Percentiles rank a stretch among this genome's conserved stretches.
These are phyloP conservation scores for Aegilops speltoides DNA, from an alignment of 176 grass and related monocot species.

Conservation along the genomic window DNA sequence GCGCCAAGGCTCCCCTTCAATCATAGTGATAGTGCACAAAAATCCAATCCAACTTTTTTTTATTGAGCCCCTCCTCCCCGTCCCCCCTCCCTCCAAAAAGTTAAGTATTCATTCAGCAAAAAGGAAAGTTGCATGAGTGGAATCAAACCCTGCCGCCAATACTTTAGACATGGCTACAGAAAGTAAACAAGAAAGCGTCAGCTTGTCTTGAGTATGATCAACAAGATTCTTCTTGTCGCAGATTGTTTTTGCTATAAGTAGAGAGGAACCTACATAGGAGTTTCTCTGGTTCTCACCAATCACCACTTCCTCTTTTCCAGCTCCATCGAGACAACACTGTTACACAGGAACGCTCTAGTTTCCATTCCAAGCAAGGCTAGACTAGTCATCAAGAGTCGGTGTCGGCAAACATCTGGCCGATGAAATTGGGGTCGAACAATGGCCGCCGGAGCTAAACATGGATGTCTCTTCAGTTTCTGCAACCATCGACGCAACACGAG, in stretches of 20 bases:
- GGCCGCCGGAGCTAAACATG: constrained; percentile 9
- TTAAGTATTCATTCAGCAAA: neutral
- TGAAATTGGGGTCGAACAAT: neutral
- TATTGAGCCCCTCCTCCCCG: neutral
- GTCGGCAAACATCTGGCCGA: neutral
- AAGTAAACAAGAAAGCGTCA: neutral
- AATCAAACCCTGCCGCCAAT: constrained; percentile 3
- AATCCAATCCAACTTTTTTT: neutral
- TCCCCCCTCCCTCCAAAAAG: neutral
- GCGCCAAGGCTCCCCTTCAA: too few relatives aligned
- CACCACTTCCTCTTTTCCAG: neutral
- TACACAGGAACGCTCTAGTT: neutral
- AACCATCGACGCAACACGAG: neutral
- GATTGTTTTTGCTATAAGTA: constrained; percentile 20
- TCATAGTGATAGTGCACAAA: too few relatives aligned
- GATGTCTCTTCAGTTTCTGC: constrained; percentile 4
- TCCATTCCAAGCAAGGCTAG: neutral
- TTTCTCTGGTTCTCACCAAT: neutral
- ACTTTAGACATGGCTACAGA: constrained; percentile 2
- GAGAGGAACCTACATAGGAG: neutral
- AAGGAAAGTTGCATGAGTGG: neutral
- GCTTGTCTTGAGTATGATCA: neutral
- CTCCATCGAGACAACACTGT: neutral
- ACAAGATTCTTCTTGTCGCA: constrained; percentile 14
- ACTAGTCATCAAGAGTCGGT: neutral